Evolutionary conservation across 306 rosid species (phyloP), one percentile per base, ranked within the genome.

Genomic region (Cucurbita ficifolia): DNA sequence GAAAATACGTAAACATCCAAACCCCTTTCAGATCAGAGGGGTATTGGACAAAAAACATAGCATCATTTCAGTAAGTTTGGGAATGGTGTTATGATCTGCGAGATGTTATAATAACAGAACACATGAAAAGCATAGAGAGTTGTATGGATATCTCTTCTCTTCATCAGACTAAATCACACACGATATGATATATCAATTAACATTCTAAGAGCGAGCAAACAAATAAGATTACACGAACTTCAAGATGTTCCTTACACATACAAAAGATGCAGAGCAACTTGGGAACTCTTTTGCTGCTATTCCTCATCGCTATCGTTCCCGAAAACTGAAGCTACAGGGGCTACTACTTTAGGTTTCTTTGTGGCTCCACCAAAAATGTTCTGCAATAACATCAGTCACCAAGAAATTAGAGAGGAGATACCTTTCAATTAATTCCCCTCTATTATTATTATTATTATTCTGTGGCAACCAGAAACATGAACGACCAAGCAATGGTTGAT

Each of bases 241-340:
- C 38, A 65, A 21, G 54, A 10, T 48, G 49, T 40, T 42, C 36
- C 54, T 65, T 43, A 13, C 21, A 22, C 40, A 68, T 46, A 67
- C 73, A 45, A 6, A 45, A 45, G 46, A 43, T 65, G 53, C 53
- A 40, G 5, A 64, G 73, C 73, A 67, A 67, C 18, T 22, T 67
- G 40, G 54, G 50, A 18, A 68, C 16, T 7, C 40, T 21, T 68
- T 67, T 16, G 35, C 78, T 29, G 40, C 79, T 77, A 84, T 57
- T 91, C 96, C 57, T 91, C 95, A 50, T 94, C 96, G 0, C 89
- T 87, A 65, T 89, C 92, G 4, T 85, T 79, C 56, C 87, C 57
- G 43, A 94, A 91, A 73, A 91, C 76, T 0, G 96, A 89, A 76
- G 96, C 88, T 17, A 85, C 71, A 0, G 57, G 50, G 2, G 80